A percentile compares a stretch with the other conserved stretches of the same genome.
These are phyloP conservation scores for Globisporangium cylindrosporum DNA, from an alignment of 352 stramenopile genomes.

Conservation along the genomic window DNA sequence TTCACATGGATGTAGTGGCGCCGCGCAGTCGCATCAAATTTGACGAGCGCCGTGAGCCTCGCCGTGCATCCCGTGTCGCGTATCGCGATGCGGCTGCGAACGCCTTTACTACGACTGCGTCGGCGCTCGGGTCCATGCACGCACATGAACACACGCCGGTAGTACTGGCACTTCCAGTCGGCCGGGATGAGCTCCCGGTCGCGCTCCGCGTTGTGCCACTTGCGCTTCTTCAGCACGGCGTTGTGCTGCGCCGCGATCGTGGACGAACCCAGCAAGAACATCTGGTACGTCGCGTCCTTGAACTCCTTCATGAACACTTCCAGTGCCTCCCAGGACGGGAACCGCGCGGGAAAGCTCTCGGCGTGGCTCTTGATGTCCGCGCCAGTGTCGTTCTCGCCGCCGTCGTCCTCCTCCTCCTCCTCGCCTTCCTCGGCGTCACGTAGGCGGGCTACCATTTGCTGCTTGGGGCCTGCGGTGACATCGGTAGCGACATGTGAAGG, in stretches of 20 bases:
- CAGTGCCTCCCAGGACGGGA: slow-evolving; percentile 32
- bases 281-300: slow-evolving; percentile 24
- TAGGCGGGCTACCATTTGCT: too few species aligned
- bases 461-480: too few species aligned
- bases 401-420: too few species aligned
- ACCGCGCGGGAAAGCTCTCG: slow-evolving; percentile 35
- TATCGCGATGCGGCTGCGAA: neutral
- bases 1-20: slow-evolving; percentile 3
- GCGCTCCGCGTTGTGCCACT: neutral
- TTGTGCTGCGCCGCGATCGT: neutral
- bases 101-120: neutral
- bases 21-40: neutral
- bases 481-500: too few species aligned
- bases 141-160: slow-evolving; percentile 7
- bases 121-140: neutral
- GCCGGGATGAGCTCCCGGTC: slow-evolving; percentile 5
- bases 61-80: slow-evolving; percentile 6
- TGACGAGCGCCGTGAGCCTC: neutral
- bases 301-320: slow-evolving; percentile 7
- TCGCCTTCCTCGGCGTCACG: too few species aligned
- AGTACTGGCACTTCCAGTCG: slow-evolving; percentile 2
- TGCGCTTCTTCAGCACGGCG: neutral
- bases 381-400: too few species aligned
- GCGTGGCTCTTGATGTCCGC: neutral
- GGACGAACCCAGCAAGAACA: slow-evolving; percentile 5